Evolutionary conservation across 148 eudicot genomes (phyloP), one percentile per base, ranked within the genome.

Genomic region (Camellia japonica): DNA sequence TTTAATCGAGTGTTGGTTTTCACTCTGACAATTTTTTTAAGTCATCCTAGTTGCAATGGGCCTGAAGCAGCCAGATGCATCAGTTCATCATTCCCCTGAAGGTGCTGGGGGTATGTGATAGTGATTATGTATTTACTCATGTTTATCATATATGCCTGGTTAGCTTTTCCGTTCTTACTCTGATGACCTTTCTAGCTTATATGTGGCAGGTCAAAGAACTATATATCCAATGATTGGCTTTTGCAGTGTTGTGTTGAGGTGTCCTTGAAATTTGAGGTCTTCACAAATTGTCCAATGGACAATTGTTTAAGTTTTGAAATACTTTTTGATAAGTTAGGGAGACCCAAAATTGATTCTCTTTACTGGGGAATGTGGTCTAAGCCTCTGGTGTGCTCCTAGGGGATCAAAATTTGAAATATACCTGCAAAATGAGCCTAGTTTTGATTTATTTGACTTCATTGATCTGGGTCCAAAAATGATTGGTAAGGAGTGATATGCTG

Each of bases 191-290:
- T 79, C 70, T 30, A 79, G 82, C 61, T 59, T 62, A 61, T 64
- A 43, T 72, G 70, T 79, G 82, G 62, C 82, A 79, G 82, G 82
- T 79, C 9, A 62, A 61, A 79, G 59, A 61, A 62, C 69, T 79
- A 41, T 46, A 1, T 61, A 44, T 42, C 14, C 52, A 11, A 41
- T n/a, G 5, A 38, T 41, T 16, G 54, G 62, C 42, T 56, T 61
- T 44, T 8, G 59, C 47, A 47, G 63, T 49, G 19, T 61, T 68
- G 46, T 30, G 49, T 71, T 71, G 80, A 43, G 73, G 62, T 38
- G 63, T 2, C 63, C n/a, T 69, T 56, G 56, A 64, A n/a, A 78
- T 15, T 78, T 47, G 56, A 19, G 38, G 19, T 9, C 6, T 46
- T 5, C 20, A 20, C 55, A 13, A 75, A 75, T 15, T 60, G 16